Conservation (phyloP, 169 alveolate genomes). For the Condylostoma magnum region DNA sequence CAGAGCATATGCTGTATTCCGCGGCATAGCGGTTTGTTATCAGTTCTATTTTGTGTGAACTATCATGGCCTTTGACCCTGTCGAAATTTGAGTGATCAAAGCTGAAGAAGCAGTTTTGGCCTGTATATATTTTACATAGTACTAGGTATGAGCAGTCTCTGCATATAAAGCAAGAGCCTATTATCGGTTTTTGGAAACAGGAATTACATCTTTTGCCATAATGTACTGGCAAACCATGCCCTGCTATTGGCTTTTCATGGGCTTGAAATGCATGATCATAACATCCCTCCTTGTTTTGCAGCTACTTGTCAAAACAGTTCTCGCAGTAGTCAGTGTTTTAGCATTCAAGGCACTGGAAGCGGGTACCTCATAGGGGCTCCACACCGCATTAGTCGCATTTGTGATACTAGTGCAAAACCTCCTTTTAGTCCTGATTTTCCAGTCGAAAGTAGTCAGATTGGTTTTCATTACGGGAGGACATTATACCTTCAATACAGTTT, state of each 20-base stretch:
- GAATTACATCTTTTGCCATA: conserved; percentile 52
- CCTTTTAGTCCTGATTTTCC: conserved; percentile 63
- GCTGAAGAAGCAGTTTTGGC: conserved; percentile 25
- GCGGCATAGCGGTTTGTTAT: background rate
- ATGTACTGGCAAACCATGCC: conserved; percentile 70
- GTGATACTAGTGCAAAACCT: conserved; percentile 64
- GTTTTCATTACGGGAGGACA: conserved; percentile 12
- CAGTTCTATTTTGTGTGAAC: conserved; percentile 13
- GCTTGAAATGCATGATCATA: conserved; percentile 53
- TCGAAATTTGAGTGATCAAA: background rate
- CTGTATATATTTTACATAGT: conserved; percentile 35
- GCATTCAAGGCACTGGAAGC: conserved; percentile 61
- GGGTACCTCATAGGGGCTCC: conserved; percentile 77
- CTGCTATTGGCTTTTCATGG: conserved; percentile 58
- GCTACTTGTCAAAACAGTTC: conserved; percentile 47
- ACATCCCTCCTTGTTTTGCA: conserved; percentile 6
- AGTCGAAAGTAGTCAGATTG: conserved; percentile 42
- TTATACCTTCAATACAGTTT: conserved; percentile 32
- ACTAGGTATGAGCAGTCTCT: conserved; percentile 52
- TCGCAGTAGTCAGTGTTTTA: conserved; percentile 51
- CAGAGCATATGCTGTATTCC: background rate
- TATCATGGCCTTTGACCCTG: conserved; percentile 11
- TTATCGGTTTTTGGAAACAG: conserved; percentile 67
- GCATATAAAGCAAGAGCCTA: conserved; percentile 71
- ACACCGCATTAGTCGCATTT: conserved; percentile 62